Conservation (phyloP, 1,284 basidiomycete species). For the Naganishia cerealis region DNA sequence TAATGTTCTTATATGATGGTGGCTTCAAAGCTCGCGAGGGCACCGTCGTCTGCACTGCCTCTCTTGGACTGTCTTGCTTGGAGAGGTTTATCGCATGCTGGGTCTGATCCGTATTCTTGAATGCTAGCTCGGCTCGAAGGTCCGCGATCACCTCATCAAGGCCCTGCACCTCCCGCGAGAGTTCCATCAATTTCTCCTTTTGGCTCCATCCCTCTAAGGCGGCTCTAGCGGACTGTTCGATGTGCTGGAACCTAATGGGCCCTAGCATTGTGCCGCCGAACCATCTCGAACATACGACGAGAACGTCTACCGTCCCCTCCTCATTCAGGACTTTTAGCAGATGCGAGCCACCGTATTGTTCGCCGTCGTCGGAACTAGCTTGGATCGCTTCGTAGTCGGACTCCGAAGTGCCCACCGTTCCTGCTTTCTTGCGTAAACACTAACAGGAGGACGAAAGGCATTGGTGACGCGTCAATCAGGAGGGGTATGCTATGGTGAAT, state of each 20-base stretch:
- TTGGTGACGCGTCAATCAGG: background rate
- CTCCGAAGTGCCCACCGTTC: slow-evolving; percentile 15
- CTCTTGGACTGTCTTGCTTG: background rate
- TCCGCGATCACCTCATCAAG: slow-evolving; percentile 33
- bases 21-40: background rate
- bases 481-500: background rate
- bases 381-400: slow-evolving; percentile 29
- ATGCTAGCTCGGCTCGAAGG: slow-evolving; percentile 23
- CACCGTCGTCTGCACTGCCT: background rate
- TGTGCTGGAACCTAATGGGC: slow-evolving; percentile 32
- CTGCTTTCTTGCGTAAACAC: slow-evolving; percentile 20
- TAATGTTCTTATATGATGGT: slow-evolving; percentile 19
- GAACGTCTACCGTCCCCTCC: slow-evolving; percentile 32
- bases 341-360: slow-evolving; percentile 31
- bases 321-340: slow-evolving; percentile 30
- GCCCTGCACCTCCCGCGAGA: slow-evolving; percentile 27
- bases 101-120: background rate
- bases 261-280: slow-evolving; percentile 34
- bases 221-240: slow-evolving; percentile 29
- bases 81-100: background rate
- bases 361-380: slow-evolving; percentile 32
- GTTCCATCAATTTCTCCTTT: slow-evolving; percentile 21
- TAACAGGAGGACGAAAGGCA: background rate
- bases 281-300: slow-evolving; percentile 34
- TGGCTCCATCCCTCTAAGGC: slow-evolving; percentile 24